Percentiles rank a stretch among this genome's conserved stretches.
Conservation (phyloP, 805 yeast species). For the Cyberlindnera suaveolens region DNA sequence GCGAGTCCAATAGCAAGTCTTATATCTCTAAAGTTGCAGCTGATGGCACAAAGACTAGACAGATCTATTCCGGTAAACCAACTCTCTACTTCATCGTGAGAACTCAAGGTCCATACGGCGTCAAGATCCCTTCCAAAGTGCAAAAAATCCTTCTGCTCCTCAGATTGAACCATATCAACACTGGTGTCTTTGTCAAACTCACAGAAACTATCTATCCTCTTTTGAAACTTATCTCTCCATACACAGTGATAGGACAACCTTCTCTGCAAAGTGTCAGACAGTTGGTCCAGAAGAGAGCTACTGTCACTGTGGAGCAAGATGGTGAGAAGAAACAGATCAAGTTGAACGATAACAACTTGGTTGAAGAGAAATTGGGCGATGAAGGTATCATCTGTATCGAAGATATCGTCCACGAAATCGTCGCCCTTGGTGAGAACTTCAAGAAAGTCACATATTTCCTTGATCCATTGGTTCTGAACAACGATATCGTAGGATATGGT, state of each 20-base stretch:
- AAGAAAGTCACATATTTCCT: conserved; percentile 54
- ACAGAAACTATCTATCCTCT: conserved; percentile 56
- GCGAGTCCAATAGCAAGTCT: conserved; percentile 22
- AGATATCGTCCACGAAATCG: conserved; percentile 70
- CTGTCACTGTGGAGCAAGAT: conserved; percentile 35
- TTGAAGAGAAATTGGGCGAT: conserved; percentile 68
- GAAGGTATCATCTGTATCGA: conserved; percentile 73
- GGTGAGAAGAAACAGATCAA: conserved; percentile 35
- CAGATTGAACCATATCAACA: conserved; percentile 52
- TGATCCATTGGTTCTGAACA: conserved; percentile 61
- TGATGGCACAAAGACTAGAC: conserved; percentile 29
- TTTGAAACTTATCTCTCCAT: conserved; percentile 64
- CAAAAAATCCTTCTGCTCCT: conserved; percentile 52
- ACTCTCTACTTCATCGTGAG: conserved; percentile 62
- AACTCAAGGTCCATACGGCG: conserved; percentile 57
- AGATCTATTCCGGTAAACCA: conserved; percentile 35
- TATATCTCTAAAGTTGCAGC: conserved; percentile 27
- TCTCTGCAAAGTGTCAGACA: conserved; percentile 67
- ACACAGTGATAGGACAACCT: conserved; percentile 68
- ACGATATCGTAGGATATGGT: conserved; percentile 70
- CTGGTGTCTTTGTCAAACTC: conserved; percentile 67
- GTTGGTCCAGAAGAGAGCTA: conserved; percentile 72
- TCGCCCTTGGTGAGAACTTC: conserved; percentile 57
- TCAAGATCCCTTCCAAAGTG: conserved; percentile 61
- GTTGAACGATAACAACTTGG: conserved; percentile 66